Evolutionary conservation across 2,329 filamentous ascomycete species (phyloP).

Genomic region (Aspergillus sp.): DNA sequence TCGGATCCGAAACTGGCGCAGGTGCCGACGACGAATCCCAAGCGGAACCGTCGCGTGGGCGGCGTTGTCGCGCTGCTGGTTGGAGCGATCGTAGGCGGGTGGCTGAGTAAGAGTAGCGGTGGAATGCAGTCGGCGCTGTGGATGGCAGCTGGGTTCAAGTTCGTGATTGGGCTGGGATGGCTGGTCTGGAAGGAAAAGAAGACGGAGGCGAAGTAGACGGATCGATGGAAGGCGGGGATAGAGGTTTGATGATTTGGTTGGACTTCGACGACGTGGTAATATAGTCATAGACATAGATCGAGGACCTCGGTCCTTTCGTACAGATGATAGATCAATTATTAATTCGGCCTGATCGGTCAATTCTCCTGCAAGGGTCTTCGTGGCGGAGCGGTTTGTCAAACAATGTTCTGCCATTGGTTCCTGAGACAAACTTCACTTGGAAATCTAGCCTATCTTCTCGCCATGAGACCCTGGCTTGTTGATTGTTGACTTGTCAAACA

Average conservation of each 20-base stretch:
- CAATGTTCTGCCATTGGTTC: not conserved
- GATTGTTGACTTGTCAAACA: too few species aligned
- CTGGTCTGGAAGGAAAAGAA: constrained; percentile 35
- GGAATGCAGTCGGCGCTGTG: constrained; percentile 46
- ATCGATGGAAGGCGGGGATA: not conserved
- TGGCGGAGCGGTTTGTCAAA: not conserved
- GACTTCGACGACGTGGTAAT: not conserved
- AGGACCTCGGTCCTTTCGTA: not conserved
- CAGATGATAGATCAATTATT: not conserved
- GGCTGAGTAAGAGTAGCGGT: constrained; percentile 41
- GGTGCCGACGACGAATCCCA: constrained; percentile 38
- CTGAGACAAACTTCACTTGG: not conserved
- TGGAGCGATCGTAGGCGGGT: constrained; percentile 44
- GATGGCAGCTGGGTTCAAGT: constrained; percentile 43
- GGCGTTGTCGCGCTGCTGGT: constrained; percentile 39
- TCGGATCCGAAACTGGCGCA: constrained; percentile 39
- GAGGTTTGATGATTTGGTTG: not conserved
- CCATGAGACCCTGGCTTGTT: too few species aligned
- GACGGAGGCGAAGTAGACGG: not conserved
- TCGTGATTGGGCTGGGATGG: constrained; percentile 37
- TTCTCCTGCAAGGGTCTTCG: not conserved
- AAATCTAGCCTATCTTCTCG: too few species aligned
- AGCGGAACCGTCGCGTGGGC: constrained; percentile 38
- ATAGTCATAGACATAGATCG: not conserved
- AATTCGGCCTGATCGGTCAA: not conserved